Evolutionary conservation across 2,329 filamentous ascomycete species (phyloP).

Genomic region (Sphaerulina musiva): DNA sequence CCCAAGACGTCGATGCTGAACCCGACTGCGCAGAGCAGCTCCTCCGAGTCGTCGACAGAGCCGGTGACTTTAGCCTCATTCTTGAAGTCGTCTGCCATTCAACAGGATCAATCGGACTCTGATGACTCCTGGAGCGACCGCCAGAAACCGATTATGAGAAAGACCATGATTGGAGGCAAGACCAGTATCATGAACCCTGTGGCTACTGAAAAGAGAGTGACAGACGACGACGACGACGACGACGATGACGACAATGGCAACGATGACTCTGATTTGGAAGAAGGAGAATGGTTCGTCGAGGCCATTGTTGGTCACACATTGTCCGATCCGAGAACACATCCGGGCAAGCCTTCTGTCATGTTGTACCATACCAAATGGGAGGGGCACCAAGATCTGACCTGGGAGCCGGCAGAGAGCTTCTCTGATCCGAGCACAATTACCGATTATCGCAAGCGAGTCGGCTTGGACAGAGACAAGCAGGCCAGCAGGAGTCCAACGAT

Average conservation of each 20-base stretch:
- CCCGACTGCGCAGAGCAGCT: background rate
- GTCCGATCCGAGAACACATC: conserved; percentile 29
- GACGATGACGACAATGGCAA: conserved; percentile 4
- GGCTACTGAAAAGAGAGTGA: conserved; percentile 5
- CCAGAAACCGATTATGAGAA: background rate
- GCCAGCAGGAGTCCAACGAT: background rate
- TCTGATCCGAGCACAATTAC: conserved; percentile 24
- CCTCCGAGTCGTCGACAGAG: conserved; percentile 13
- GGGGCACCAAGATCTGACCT: conserved; percentile 28
- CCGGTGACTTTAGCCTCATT: conserved; percentile 18
- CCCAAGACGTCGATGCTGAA: conserved; percentile 13
- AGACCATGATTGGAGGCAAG: conserved; percentile 1
- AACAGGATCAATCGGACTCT: conserved; percentile 6
- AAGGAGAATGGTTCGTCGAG: conserved; percentile 28
- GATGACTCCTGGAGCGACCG: conserved; percentile 1
- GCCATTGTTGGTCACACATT: conserved; percentile 28
- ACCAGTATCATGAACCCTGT: conserved; percentile 23
- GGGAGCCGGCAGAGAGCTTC: conserved; percentile 33
- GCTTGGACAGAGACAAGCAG: conserved; percentile 12
- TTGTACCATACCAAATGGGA: conserved; percentile 34
- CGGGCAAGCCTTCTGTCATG: conserved; percentile 27
- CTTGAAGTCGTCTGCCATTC: conserved; percentile 6
- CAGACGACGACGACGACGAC: conserved; percentile 3
- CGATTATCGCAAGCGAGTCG: conserved; percentile 24
- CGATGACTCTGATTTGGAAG: conserved; percentile 13